Conservation (phyloP, 2,329 filamentous ascomycete genomes). For the Cladophialophora exuberans region DNA sequence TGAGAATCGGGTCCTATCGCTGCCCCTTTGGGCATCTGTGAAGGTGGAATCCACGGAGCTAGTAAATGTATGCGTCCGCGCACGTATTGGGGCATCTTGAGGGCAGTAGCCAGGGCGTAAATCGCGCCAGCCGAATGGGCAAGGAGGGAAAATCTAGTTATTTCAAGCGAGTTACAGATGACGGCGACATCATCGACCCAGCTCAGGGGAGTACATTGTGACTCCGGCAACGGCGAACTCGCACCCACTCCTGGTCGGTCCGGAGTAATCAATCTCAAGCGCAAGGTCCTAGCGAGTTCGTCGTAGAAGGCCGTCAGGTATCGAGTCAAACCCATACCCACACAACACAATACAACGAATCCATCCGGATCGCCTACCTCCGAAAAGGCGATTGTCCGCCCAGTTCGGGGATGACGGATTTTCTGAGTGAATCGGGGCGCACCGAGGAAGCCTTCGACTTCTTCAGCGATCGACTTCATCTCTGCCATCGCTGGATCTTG, state of each 20-base stretch:
- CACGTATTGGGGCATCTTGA: constrained; percentile 95
- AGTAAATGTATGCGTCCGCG: constrained; percentile 91
- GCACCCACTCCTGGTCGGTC: constrained; percentile 93
- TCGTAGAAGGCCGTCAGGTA: constrained; percentile 98
- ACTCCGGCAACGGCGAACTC: constrained; percentile 81
- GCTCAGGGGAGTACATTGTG: constrained; percentile 80
- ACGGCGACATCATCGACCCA: constrained; percentile 95
- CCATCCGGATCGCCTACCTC: constrained; percentile 93
- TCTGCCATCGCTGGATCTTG: constrained; percentile 50
- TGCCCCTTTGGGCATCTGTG: constrained; percentile 68
- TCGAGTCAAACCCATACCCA: constrained; percentile 95
- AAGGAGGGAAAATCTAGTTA: constrained; percentile 93
- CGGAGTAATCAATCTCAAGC: constrained; percentile 86
- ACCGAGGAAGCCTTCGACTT: constrained; percentile 81
- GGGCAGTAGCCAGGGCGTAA: constrained; percentile 90
- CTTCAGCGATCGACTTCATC: constrained; percentile 84
- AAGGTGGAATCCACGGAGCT: constrained; percentile 96
- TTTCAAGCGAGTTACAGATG: constrained; percentile 88
- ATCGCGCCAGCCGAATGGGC: constrained; percentile 98
- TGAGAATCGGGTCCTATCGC: constrained; percentile 67
- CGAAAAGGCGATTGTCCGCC: constrained; percentile 89
- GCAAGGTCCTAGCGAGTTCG: constrained; percentile 85
- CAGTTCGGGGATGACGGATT: constrained; percentile 81
- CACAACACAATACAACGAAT: constrained; percentile 91
- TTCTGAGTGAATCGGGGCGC: constrained; percentile 85